phyloP scores from a whole-genome alignment of 2,329 filamentous ascomycete genomes.

The Colletotrichum sp. region DNA sequence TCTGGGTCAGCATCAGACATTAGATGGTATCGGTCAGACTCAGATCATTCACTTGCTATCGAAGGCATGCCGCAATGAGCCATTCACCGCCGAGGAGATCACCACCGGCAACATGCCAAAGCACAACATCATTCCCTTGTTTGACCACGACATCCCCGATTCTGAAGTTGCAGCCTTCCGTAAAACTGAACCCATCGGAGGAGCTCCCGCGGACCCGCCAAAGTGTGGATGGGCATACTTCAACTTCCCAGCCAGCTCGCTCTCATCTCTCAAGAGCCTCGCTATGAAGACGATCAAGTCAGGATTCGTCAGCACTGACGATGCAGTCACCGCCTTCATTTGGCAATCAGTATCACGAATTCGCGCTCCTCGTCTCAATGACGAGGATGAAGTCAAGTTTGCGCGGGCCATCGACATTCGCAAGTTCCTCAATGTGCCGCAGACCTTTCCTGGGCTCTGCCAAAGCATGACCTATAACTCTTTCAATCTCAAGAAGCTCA shows the following conservation, averaged over 20 bases:
- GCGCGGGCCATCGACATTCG: constrained; percentile 56
- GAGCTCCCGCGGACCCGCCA: not conserved
- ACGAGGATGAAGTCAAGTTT: constrained; percentile 27
- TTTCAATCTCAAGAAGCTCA: constrained; percentile 31
- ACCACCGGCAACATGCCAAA: constrained; percentile 45
- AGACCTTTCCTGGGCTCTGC: constrained; percentile 52
- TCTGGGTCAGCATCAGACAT: constrained; percentile 50
- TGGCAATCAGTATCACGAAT: constrained; percentile 51
- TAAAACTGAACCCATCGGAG: not conserved
- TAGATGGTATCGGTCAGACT: constrained; percentile 57
- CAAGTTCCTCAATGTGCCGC: constrained; percentile 42
- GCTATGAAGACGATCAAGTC: constrained; percentile 32
- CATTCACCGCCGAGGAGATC: constrained; percentile 50
- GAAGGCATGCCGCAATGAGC: constrained; percentile 51
- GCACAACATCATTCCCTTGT: constrained; percentile 39
- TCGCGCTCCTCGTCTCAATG: constrained; percentile 39
- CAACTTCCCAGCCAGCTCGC: constrained; percentile 40
- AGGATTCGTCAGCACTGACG: constrained; percentile 57
- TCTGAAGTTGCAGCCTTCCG: constrained; percentile 32
- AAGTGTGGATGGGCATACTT: constrained; percentile 46
- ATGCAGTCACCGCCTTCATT: constrained; percentile 55
- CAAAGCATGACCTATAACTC: constrained; percentile 50
- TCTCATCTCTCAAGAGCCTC: constrained; percentile 44
- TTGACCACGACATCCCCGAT: constrained; percentile 39
- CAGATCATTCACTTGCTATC: constrained; percentile 51